Evolutionary conservation across 768 basidiomycete genomes (phyloP), one percentile per base, ranked within the genome.

Genomic region (Russula sp.): DNA sequence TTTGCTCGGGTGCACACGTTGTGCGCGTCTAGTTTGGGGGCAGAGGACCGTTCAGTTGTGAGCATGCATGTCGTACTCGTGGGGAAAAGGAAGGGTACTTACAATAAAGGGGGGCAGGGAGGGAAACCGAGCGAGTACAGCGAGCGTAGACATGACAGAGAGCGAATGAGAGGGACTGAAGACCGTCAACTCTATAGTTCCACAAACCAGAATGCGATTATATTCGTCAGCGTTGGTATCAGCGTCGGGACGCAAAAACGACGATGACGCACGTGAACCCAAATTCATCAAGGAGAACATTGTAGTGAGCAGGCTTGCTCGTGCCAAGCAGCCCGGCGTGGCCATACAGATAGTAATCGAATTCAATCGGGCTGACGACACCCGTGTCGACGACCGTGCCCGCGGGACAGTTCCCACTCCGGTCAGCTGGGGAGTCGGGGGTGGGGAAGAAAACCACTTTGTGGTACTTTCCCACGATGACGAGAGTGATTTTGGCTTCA

Each of bases 51-150:
- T 29, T 29, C 25, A 29, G 25, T 29, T 29, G 25, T 29, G 25
- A 29, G 25, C 25, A 29, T 29, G 25, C 3, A 29, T 29, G 25
- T 29, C 3, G 25, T 29, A 29, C 25, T 29, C 13, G n/a, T 5
- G 34, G 9, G 36, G n/a, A 10, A 35, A 13, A 25, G 16, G 11
- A 6, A 3, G 25, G 25, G 25, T 29, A 73, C 85, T 66, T 68
- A 89, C 88, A 90, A 65, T 87, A 89, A 0, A 90, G 85, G 0
- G 88, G 89, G 0, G 89, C 89, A 0, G 89, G 88, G 49, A 90
- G 87, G 0, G 89, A 90, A 0, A 90, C 88, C 0, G 88, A 86
- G 18, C 88, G 84, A 3, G 89, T 90, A n/a, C 86, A 83, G 5
- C 87, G 80, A 1, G 88, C 87, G 66, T 90, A 93, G 0, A 89